phyloP scores from a whole-genome alignment of 2,329 filamentous ascomycete species.

The Clonostachys sp. region DNA sequence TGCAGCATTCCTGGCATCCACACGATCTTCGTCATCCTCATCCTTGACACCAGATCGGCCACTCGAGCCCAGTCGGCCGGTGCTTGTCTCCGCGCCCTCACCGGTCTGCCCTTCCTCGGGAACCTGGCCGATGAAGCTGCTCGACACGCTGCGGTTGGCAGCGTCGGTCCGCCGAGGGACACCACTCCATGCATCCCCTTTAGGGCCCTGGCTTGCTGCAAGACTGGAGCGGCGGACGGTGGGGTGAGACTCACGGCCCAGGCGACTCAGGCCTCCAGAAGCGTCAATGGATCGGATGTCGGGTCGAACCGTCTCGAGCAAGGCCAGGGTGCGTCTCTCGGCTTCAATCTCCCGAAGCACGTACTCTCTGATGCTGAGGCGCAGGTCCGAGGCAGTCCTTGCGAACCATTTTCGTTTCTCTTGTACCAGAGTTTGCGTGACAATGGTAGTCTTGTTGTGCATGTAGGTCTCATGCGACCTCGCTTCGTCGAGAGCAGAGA shows the following conservation, averaged over 20 bases:
- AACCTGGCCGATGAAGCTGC: conserved; percentile 62
- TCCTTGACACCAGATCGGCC: conserved; percentile 54
- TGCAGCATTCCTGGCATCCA: conserved; percentile 94
- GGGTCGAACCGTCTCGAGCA: conserved; percentile 87
- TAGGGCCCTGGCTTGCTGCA: conserved; percentile 87
- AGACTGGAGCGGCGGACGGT: conserved; percentile 67
- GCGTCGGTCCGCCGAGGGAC: conserved; percentile 79
- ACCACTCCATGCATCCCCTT: conserved; percentile 97
- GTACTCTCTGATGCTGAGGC: conserved; percentile 82
- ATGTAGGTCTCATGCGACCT: conserved; percentile 77
- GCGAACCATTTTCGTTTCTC: conserved; percentile 91
- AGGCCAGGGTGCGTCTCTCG: conserved; percentile 84
- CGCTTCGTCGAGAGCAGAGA: conserved; percentile 83
- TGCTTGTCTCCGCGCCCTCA: conserved; percentile 29
- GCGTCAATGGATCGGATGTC: conserved; percentile 92
- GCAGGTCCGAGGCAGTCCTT: conserved; percentile 78
- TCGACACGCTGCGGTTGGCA: conserved; percentile 72
- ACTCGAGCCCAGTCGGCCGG: conserved; percentile 28
- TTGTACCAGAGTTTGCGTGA: conserved; percentile 81
- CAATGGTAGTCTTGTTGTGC: conserved; percentile 78
- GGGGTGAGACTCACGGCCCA: conserved; percentile 86
- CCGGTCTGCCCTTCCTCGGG: conserved; percentile 56
- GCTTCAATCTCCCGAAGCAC: conserved; percentile 93
- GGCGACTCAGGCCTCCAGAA: conserved; percentile 81
- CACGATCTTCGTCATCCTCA: conserved; percentile 86